phyloP scores from a whole-genome alignment of 495 filamentous ascomycete species.

The Xylaria cubensis region DNA sequence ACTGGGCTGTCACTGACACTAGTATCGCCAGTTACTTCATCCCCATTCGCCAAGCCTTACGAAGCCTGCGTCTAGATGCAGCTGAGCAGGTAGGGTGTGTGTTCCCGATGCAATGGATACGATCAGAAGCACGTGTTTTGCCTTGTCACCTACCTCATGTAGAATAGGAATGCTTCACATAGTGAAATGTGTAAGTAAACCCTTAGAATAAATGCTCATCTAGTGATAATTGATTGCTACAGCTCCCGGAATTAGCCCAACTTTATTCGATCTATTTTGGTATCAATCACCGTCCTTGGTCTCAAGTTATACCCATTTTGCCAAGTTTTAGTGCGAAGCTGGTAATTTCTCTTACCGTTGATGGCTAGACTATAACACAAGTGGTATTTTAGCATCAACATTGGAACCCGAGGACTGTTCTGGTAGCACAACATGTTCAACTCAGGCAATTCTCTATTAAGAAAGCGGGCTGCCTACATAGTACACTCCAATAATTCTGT shows the following conservation, averaged over 20 bases:
- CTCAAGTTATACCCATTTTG: background rate
- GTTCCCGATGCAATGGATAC: slow-evolving; percentile 14
- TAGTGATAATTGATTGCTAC: background rate
- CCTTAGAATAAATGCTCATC: background rate
- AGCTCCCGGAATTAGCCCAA: background rate
- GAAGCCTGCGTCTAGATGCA: slow-evolving; percentile 19
- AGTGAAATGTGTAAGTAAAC: background rate
- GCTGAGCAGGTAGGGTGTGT: slow-evolving; percentile 1
- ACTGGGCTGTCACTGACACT: too few relatives aligned
- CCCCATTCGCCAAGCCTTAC: slow-evolving; percentile 23
- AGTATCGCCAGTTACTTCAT: background rate
- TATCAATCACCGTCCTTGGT: background rate
- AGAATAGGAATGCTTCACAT: background rate
- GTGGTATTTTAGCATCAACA: slow-evolving; percentile 9
- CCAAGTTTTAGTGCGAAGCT: slow-evolving; percentile 2
- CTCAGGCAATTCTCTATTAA: background rate
- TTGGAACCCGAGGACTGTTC: background rate
- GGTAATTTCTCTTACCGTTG: slow-evolving; percentile 2
- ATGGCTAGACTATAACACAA: background rate
- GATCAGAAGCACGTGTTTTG: slow-evolving; percentile 7
- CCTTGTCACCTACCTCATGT: background rate
- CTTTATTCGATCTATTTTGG: slow-evolving; percentile 19
- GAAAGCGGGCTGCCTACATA: background rate
- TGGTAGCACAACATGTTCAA: background rate
- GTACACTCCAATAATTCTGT: background rate